These are phyloP conservation scores for Sphaceloma murrayae DNA, from an alignment of 2,329 filamentous ascomycete species.

Conservation along the genomic window DNA sequence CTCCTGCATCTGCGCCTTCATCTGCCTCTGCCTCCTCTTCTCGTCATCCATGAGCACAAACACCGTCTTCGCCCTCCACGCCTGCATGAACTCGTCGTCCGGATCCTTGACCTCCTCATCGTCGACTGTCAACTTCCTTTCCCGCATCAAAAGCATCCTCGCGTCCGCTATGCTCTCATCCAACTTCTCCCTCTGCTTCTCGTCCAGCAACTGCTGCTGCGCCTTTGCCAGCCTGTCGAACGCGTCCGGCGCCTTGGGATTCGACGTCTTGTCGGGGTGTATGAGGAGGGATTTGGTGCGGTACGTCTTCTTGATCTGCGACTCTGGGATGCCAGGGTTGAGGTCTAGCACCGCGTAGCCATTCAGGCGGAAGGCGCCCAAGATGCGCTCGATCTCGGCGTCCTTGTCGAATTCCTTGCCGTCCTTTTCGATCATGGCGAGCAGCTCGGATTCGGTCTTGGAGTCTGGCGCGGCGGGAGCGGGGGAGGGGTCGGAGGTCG, in stretches of 20 bases:
- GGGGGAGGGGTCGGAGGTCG: not conserved
- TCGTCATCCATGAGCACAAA: constrained; percentile 90
- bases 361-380: constrained; percentile 76
- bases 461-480: constrained; percentile 3
- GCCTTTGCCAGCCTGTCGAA: constrained; percentile 96
- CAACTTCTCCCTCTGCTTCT: constrained; percentile 76
- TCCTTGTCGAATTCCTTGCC: constrained; percentile 94
- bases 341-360: constrained; percentile 91
- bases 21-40: constrained; percentile 67
- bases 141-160: constrained; percentile 85
- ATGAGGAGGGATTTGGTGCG: constrained; percentile 98
- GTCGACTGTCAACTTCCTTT: constrained; percentile 87
- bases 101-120: constrained; percentile 65
- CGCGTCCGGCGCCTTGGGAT: constrained; percentile 81
- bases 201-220: constrained; percentile 81
- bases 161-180: constrained; percentile 96
- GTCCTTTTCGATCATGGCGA: constrained; percentile 73
- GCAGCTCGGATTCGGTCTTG: constrained; percentile 54
- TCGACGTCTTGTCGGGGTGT: constrained; percentile 95
- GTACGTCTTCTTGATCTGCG: constrained; percentile 89
- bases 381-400: constrained; percentile 88
- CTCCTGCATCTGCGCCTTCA: constrained; percentile 93
- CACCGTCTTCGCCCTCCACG: constrained; percentile 85
- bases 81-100: constrained; percentile 67
- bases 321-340: constrained; percentile 87